A percentile compares a stretch with the other conserved stretches of the same genome.
Evolutionary conservation across 176 grass and related monocot species (phyloP).

Genomic region (Oryza rufipogon): DNA sequence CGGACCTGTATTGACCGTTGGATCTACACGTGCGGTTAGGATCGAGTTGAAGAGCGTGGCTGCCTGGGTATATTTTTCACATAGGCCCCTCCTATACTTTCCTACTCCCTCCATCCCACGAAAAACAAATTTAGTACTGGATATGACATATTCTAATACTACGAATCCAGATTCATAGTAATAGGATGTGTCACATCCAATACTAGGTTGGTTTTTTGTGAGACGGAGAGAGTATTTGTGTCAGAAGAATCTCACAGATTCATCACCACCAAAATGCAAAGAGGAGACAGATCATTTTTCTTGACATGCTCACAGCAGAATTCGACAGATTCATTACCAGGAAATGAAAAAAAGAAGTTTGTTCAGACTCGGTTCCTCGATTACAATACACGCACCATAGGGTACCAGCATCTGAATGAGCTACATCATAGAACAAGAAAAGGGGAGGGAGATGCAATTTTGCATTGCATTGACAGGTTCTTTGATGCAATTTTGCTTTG

Average conservation of each 20-base stretch:
- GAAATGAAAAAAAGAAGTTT: not conserved
- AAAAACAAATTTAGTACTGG: no score
- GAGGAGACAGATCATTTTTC: not conserved
- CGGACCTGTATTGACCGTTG: not conserved
- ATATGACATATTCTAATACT: no score
- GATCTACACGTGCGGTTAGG: not conserved
- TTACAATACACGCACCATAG: constrained; percentile 37
- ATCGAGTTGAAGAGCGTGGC: not conserved
- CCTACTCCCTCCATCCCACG: no score
- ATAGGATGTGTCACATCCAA: no score
- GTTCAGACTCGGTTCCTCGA: constrained; percentile 1
- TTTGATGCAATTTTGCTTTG: not conserved
- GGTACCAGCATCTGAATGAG: constrained; percentile 7
- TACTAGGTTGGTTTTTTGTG: no score
- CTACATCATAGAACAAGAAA: not conserved
- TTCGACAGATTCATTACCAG: not conserved
- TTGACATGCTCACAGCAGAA: not conserved
- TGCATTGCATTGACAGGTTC: constrained; percentile 23
- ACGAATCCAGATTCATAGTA: no score
- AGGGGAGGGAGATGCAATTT: not conserved
- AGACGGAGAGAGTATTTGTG: no score
- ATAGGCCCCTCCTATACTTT: not conserved
- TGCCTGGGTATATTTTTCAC: no score
- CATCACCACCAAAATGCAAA: no score
- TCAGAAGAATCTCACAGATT: no score